These are phyloP conservation scores for Lactifluus piperatus DNA, from an alignment of 768 basidiomycete species.

Conservation along the genomic window DNA sequence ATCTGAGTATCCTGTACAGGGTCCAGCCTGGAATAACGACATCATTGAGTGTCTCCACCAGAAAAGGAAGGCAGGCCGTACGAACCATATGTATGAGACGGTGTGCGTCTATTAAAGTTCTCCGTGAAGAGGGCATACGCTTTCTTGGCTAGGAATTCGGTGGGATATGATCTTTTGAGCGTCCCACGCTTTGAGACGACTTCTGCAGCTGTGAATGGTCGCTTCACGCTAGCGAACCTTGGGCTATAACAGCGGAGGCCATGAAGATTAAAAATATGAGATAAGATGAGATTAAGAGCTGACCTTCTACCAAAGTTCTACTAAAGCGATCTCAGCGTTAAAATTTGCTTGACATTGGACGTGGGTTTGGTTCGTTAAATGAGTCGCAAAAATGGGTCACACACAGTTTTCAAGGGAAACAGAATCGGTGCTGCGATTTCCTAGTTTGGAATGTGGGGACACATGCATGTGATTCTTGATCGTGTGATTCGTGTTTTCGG, in stretches of 20 bases:
- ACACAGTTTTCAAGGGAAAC: too few relatives aligned
- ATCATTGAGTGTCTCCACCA: not conserved
- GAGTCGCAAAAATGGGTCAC: too few relatives aligned
- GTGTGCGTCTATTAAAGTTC: constrained; percentile 69
- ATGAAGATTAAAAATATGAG: not conserved
- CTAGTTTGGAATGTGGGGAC: not conserved
- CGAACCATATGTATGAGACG: constrained; percentile 97
- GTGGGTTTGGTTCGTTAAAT: not conserved
- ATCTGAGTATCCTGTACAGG: constrained; percentile 98
- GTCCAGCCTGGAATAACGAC: constrained; percentile 59
- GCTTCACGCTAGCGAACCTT: constrained; percentile 77
- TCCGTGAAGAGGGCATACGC: constrained; percentile 65
- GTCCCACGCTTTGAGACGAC: constrained; percentile 94
- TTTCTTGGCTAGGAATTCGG: constrained; percentile 79
- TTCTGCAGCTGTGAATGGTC: constrained; percentile 88
- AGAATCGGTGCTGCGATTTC: not conserved
- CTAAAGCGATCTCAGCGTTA: constrained; percentile 70
- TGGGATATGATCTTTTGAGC: constrained; percentile 77
- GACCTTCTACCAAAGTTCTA: constrained; percentile 93
- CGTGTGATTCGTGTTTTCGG: not conserved
- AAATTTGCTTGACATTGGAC: constrained; percentile 66
- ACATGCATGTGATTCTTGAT: constrained; percentile 8
- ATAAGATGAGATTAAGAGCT: constrained; percentile 14
- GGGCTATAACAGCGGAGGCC: constrained; percentile 51
- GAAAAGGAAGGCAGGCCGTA: constrained; percentile 30